A percentile compares a stretch with the other conserved stretches of the same genome.
These are phyloP conservation scores for Elaphomyces granulatus DNA, from an alignment of 495 filamentous ascomycete genomes.

Conservation along the genomic window DNA sequence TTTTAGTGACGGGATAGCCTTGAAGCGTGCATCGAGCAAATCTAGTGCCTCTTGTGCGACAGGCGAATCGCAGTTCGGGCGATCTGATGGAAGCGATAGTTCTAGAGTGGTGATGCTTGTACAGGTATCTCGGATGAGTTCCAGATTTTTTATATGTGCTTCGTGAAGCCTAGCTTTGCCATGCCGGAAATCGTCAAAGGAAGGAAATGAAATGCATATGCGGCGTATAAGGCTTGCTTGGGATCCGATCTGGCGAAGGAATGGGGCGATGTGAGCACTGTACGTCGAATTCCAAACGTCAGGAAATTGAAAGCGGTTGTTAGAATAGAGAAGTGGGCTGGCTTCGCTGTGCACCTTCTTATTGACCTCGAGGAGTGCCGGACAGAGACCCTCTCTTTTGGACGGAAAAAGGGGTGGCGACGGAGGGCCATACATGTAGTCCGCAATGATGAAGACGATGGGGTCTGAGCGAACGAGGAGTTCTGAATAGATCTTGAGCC, in stretches of 20 bases:
- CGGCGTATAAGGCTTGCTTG: slow-evolving; percentile 10
- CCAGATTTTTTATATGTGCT: slow-evolving; percentile 9
- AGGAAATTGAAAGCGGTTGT: slow-evolving; percentile 19
- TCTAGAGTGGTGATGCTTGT: slow-evolving; percentile 11
- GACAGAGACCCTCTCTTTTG: slow-evolving; percentile 10
- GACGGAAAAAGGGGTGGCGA: slow-evolving; percentile 5
- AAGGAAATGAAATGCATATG: slow-evolving; percentile 8
- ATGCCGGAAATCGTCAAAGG: slow-evolving; percentile 8
- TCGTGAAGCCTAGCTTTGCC: slow-evolving; percentile 4
- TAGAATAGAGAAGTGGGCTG: slow-evolving; percentile 19
- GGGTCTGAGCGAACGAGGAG: slow-evolving; percentile 11
- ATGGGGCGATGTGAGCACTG: slow-evolving; percentile 9
- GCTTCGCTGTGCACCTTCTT: slow-evolving; percentile 23
- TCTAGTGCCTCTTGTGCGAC: slow-evolving; percentile 7
- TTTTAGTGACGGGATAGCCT: slow-evolving; percentile 12
- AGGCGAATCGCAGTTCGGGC: not conserved
- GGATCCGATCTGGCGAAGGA: slow-evolving; percentile 11
- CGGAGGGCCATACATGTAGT: slow-evolving; percentile 11
- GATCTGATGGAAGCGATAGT: no score
- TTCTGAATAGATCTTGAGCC: slow-evolving; percentile 14
- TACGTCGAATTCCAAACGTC: slow-evolving; percentile 8
- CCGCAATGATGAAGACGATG: slow-evolving; percentile 10
- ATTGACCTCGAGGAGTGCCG: slow-evolving; percentile 21
- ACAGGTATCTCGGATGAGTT: slow-evolving; percentile 13
- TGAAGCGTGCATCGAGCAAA: slow-evolving; percentile 10